Evolutionary conservation across 148 eudicot species (phyloP).

Genomic region (Beta vulgaris): DNA sequence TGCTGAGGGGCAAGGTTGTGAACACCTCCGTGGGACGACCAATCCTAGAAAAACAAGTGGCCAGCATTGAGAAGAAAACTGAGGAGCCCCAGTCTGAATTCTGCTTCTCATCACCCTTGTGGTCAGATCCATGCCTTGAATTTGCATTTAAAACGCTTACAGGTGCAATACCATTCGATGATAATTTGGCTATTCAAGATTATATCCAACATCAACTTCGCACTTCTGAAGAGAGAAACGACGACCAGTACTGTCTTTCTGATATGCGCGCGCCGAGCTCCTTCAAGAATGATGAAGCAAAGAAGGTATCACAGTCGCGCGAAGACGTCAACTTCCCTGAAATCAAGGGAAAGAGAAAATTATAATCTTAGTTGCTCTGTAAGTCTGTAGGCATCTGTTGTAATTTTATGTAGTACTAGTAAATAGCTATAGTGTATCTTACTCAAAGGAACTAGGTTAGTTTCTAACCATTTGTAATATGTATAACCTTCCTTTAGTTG

Average conservation of each 20-base stretch:
- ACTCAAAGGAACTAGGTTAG: slow-evolving; percentile 20
- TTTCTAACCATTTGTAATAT: slow-evolving; percentile 29
- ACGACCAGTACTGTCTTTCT: slow-evolving; percentile 13
- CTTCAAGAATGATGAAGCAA: slow-evolving; percentile 26
- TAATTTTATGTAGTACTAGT: slow-evolving; percentile 21
- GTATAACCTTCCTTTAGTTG: neutral
- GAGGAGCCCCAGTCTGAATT: slow-evolving; percentile 26
- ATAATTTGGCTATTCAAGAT: slow-evolving; percentile 46
- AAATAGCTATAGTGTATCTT: slow-evolving; percentile 8
- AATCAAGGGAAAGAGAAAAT: slow-evolving; percentile 19
- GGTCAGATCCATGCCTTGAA: slow-evolving; percentile 81
- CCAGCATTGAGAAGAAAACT: slow-evolving; percentile 6
- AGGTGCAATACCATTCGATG: slow-evolving; percentile 70
- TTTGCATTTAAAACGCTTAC: slow-evolving; percentile 80
- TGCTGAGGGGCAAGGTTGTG: slow-evolving; percentile 3
- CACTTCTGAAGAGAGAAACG: slow-evolving; percentile 26
- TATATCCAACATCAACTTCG: slow-evolving; percentile 40
- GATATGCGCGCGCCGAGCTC: slow-evolving; percentile 23
- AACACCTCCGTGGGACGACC: neutral
- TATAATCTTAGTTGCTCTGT: neutral
- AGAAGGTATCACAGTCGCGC: slow-evolving; percentile 17
- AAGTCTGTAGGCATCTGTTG: slow-evolving; percentile 16
- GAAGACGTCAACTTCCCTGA: slow-evolving; percentile 30
- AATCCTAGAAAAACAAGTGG: slow-evolving; percentile 26
- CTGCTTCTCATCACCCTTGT: slow-evolving; percentile 41